Base-by-base conservation (phyloP, 2,329 filamentous ascomycete species). In the Magnaporthiopsis poae region DNA sequence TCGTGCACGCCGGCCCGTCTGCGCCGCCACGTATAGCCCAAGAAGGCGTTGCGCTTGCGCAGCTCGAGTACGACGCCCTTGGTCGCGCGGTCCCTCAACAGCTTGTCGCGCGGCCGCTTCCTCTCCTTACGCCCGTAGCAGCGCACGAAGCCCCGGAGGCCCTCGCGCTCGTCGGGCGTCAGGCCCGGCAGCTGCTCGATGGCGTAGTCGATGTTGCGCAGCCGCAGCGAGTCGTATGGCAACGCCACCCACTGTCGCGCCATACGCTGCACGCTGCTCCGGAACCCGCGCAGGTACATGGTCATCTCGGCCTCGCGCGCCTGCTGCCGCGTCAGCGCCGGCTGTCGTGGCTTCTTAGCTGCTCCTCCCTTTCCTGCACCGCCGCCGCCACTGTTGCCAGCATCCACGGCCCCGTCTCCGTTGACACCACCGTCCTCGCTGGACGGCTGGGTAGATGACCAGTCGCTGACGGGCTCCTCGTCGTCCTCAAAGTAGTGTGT, bases 401-500 rank as follows among this genome's bases (percentile, higher is more conserved):
- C n/a, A 59, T n/a, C 18, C 11, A 27, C 33, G 8, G 36, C 27
- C n/a, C 36, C 9, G 60, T 60, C 15, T 52, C 61, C 25, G 11
- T 59, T 61, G n/a, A 35, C 25, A 12, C n/a, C 65, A 8, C 56
- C 65, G 8, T 15, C 61, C 12, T 27, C 61, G 4, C 29, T 65
- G 35, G 33, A 69, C 63, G 11, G 68, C 60, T 72, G 60, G 72
- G 71, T 25, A 2, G 61, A 72, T 69, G 69, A 71, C 59, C 72
- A 73, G 71, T 90, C 87, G 46, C 84, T 86, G 65, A 94, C 86
- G 35, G 88, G 82, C 56, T 90, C 87, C 60, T 90, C 87, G 69
- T 92, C 90, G 64, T 92, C 89, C 67, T 96, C 91, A 73, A 98
- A 98, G 74, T 96, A 98, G 72, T 90, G 91, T 0, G 92, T 95